Conservation (phyloP, 371 early-diverging fungal genomes). For the Mucor lusitanicus region DNA sequence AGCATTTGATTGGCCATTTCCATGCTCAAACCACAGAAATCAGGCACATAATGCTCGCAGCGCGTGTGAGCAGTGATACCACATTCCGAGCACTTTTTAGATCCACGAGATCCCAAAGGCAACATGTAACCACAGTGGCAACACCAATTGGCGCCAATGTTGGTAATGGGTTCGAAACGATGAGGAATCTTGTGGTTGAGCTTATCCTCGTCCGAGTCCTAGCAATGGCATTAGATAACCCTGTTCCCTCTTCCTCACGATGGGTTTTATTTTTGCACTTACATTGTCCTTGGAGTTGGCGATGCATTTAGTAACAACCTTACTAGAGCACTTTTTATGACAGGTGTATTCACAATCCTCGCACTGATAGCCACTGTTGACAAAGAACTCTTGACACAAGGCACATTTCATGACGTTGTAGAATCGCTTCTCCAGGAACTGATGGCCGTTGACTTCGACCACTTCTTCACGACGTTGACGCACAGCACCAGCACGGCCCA, state of each 20-base stretch:
- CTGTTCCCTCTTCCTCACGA: no score
- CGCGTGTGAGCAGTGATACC: constrained; percentile 76
- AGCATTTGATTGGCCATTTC: constrained; percentile 83
- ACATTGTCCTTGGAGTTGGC: constrained; percentile 46
- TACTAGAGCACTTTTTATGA: constrained; percentile 31
- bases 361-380: constrained; percentile 88
- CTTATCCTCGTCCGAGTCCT: constrained; percentile 63
- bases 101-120: constrained; percentile 74
- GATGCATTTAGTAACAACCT: constrained; percentile 29
- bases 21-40: constrained; percentile 91
- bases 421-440: constrained; percentile 80
- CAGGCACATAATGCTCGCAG: constrained; percentile 87
- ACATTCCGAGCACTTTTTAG: constrained; percentile 80
- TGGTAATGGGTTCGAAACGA: constrained; percentile 79
- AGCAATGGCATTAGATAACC: background rate
- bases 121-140: constrained; percentile 97
- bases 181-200: constrained; percentile 93
- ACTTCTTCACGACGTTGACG: constrained; percentile 79
- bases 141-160: constrained; percentile 90
- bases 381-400: constrained; percentile 87
- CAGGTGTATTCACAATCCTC: constrained; percentile 55
- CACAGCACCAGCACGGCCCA: constrained; percentile 88
- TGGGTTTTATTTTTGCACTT: no score
- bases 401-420: constrained; percentile 96
- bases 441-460: constrained; percentile 84